Evolutionary conservation across 148 eudicot species (phyloP).

Genomic region (Dysphania ambrosioides): DNA sequence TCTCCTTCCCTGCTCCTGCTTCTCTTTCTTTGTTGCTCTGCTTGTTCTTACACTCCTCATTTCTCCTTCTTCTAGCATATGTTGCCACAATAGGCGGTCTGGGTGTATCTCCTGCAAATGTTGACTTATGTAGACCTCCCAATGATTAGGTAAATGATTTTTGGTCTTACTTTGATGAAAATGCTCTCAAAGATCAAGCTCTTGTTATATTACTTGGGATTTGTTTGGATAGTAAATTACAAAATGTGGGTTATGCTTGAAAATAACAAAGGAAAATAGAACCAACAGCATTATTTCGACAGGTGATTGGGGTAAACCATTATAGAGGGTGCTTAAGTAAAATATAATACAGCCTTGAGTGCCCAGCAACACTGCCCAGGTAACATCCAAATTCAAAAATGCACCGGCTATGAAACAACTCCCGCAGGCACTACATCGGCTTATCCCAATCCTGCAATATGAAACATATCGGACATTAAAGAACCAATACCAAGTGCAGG

Average conservation of each 20-base stretch:
- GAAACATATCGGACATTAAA: neutral
- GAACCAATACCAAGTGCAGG: neutral
- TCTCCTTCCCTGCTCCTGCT: no score
- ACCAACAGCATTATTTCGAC: neutral
- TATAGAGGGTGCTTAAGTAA: neutral
- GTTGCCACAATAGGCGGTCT: no score
- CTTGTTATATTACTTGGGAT: neutral
- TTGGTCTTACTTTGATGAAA: neutral
- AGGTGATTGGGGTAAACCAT: neutral
- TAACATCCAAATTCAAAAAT: neutral
- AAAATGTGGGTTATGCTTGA: neutral
- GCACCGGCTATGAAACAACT: neutral
- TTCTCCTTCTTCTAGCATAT: no score
- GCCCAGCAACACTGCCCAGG: neutral
- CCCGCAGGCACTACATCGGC: neutral
- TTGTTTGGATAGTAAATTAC: no score
- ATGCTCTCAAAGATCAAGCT: neutral
- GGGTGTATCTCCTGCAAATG: no score
- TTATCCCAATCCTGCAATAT: neutral
- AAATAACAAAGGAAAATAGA: neutral
- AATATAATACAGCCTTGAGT: neutral
- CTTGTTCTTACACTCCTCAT: no score
- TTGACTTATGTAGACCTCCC: no score
- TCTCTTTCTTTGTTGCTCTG: no score
- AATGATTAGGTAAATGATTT: neutral